phyloP scores from a whole-genome alignment of 345 rosid species.

The Brassica rapa region DNA sequence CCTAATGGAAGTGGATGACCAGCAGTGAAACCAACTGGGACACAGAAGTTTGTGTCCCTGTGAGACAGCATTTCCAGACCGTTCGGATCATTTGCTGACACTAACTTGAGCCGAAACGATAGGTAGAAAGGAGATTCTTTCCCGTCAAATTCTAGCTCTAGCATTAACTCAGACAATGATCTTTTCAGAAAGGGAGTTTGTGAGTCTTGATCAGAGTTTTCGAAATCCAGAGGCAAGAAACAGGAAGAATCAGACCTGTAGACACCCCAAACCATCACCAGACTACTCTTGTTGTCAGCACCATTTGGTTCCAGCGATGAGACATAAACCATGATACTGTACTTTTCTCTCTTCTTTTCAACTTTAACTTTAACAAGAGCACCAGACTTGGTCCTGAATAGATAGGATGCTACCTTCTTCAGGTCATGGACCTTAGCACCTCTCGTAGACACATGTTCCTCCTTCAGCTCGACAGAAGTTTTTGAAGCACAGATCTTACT shows the following conservation, averaged over 20 bases:
- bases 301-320: slow-evolving; percentile 50
- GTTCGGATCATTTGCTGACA: slow-evolving; percentile 13
- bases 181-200: slow-evolving; percentile 50
- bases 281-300: slow-evolving; percentile 24
- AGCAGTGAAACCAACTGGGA: slow-evolving; percentile 72
- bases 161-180: slow-evolving; percentile 46
- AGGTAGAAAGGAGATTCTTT: slow-evolving; percentile 70
- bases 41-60: slow-evolving; percentile 61
- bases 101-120: slow-evolving; percentile 64
- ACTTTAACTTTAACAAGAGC: slow-evolving; percentile 67
- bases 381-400: slow-evolving; percentile 72
- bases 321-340: slow-evolving; percentile 59
- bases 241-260: slow-evolving; percentile 64
- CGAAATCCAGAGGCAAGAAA: slow-evolving; percentile 55
- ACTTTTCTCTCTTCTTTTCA: slow-evolving; percentile 53
- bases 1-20: slow-evolving; percentile 81
- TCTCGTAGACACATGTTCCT: slow-evolving; percentile 45
- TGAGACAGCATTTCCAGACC: slow-evolving; percentile 61
- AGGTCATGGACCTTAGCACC: slow-evolving; percentile 43
- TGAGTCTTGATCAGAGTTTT: slow-evolving; percentile 41
- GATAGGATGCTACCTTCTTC: slow-evolving; percentile 51
- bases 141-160: slow-evolving; percentile 71
- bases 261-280: slow-evolving; percentile 68
- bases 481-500: slow-evolving; percentile 52
- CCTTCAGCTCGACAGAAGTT: slow-evolving; percentile 51